A percentile compares a stretch with the other conserved stretches of the same genome.
Evolutionary conservation across 2,329 filamentous ascomycete species (phyloP).

Genomic region (Aphanocladium album): DNA sequence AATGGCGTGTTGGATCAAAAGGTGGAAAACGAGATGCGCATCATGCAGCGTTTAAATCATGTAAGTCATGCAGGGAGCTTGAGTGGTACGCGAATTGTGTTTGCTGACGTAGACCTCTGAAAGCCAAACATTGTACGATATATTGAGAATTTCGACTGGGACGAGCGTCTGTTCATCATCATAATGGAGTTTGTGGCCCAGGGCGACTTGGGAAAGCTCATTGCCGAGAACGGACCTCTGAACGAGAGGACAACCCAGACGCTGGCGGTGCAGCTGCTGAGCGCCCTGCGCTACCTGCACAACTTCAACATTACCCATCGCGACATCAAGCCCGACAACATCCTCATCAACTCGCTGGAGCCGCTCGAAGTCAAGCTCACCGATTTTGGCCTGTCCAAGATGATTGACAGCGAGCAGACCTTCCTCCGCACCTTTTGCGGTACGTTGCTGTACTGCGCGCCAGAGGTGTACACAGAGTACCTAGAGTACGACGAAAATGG

Average conservation of each 20-base stretch:
- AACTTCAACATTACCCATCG: slow-evolving; percentile 86
- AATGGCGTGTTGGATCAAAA: slow-evolving; percentile 86
- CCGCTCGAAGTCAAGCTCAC: slow-evolving; percentile 86
- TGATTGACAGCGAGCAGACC: slow-evolving; percentile 82
- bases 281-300: slow-evolving; percentile 83
- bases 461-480: slow-evolving; percentile 84
- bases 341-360: slow-evolving; percentile 68
- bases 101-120: background rate
- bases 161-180: slow-evolving; percentile 82
- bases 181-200: slow-evolving; percentile 89
- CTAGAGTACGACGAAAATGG: slow-evolving; percentile 64
- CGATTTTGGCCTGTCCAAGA: slow-evolving; percentile 95
- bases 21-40: slow-evolving; percentile 94
- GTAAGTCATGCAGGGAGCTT: slow-evolving; percentile 46
- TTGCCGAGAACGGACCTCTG: slow-evolving; percentile 58
- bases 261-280: slow-evolving; percentile 72
- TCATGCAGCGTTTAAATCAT: slow-evolving; percentile 83
- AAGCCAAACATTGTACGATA: slow-evolving; percentile 88
- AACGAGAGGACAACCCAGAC: slow-evolving; percentile 62
- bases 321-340: slow-evolving; percentile 99
- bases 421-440: slow-evolving; percentile 96
- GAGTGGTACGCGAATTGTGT: background rate
- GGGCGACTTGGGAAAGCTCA: slow-evolving; percentile 75
- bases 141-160: slow-evolving; percentile 80
- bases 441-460: slow-evolving; percentile 90